phyloP scores from a whole-genome alignment of 129 eudicot species.

The Chrysanthemum makinoi region DNA sequence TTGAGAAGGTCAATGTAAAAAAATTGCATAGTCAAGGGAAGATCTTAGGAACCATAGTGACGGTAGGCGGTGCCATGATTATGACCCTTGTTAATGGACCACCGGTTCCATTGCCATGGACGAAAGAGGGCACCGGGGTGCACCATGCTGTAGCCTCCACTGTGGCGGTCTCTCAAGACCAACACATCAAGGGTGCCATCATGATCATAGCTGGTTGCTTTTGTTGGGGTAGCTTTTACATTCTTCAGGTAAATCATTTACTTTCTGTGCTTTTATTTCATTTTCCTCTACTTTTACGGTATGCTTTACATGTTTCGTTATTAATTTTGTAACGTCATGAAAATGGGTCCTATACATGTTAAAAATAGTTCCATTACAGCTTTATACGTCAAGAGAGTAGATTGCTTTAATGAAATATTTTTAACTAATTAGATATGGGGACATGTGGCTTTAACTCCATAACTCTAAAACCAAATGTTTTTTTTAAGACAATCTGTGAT shows the following conservation, averaged over 20 bases:
- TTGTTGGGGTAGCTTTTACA: conserved; percentile 57
- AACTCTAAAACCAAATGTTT: no score
- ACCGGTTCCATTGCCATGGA: conserved; percentile 57
- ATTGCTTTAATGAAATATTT: not conserved
- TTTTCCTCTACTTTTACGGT: not conserved
- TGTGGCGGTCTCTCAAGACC: conserved; percentile 23
- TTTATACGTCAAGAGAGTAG: not conserved
- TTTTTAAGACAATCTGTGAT: no score
- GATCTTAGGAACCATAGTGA: conserved; percentile 66
- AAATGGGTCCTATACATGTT: not conserved
- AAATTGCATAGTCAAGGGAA: conserved; percentile 71
- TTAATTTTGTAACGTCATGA: conserved; percentile 12
- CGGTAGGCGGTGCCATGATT: conserved; percentile 87
- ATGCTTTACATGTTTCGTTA: conserved; percentile 11
- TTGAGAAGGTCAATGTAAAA: conserved; percentile 62
- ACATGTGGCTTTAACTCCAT: no score
- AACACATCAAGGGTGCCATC: conserved; percentile 62
- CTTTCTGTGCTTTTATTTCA: not conserved
- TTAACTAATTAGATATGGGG: not conserved
- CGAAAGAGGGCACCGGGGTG: conserved; percentile 23
- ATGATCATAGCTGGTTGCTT: conserved; percentile 72
- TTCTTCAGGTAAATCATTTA: conserved; percentile 34
- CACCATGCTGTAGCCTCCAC: conserved; percentile 24
- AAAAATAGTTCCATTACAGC: conserved; percentile 2
- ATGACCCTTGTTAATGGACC: conserved; percentile 78